Percentiles rank a stretch among this genome's conserved stretches.
phyloP scores from a whole-genome alignment of 2,329 filamentous ascomycete species.

The Ceratocystiopsis brevicomis region DNA sequence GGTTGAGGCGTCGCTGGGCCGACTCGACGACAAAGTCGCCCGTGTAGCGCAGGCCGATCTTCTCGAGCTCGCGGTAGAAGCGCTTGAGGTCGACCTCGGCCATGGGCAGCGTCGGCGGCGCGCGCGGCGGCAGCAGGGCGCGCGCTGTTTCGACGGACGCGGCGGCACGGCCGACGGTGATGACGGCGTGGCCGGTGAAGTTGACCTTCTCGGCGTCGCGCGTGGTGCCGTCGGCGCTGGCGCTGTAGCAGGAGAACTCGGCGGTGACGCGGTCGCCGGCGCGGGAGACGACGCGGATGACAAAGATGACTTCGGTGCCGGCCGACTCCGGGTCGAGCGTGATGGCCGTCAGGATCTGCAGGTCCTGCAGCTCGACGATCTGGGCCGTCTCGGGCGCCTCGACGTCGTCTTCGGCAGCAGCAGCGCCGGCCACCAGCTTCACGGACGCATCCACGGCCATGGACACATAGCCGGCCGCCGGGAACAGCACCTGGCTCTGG shows the following conservation, averaged over 20 bases:
- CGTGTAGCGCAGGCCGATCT: slow-evolving; percentile 5
- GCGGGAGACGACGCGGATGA: slow-evolving; percentile 1
- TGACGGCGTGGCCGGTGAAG: slow-evolving; percentile 3
- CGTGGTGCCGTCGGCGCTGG: slow-evolving; percentile 4
- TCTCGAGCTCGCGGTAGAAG: slow-evolving; percentile 6
- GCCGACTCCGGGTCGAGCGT: slow-evolving; percentile 5
- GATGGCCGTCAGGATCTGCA: slow-evolving; percentile 5
- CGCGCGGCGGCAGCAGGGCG: slow-evolving; percentile 2
- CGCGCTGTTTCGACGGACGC: background rate
- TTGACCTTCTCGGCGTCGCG: slow-evolving; percentile 5
- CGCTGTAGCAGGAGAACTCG: slow-evolving; percentile 6
- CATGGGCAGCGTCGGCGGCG: slow-evolving; percentile 2
- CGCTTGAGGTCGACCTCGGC: slow-evolving; percentile 3
- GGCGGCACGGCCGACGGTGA: background rate
- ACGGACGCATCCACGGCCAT: slow-evolving; percentile 19
- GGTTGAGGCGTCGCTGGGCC: slow-evolving; percentile 2
- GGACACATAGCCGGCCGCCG: slow-evolving; percentile 23
- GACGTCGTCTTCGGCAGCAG: no score
- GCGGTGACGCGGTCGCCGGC: background rate
- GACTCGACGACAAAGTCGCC: slow-evolving; percentile 6
- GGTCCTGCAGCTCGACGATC: slow-evolving; percentile 5
- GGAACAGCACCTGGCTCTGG: slow-evolving; percentile 27
- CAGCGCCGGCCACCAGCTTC: slow-evolving; percentile 9
- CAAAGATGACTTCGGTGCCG: slow-evolving; percentile 6
- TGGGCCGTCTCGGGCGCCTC: background rate